These are phyloP conservation scores for Carex littledalei DNA, from an alignment of 176 grass and related monocot genomes.

Conservation along the genomic window DNA sequence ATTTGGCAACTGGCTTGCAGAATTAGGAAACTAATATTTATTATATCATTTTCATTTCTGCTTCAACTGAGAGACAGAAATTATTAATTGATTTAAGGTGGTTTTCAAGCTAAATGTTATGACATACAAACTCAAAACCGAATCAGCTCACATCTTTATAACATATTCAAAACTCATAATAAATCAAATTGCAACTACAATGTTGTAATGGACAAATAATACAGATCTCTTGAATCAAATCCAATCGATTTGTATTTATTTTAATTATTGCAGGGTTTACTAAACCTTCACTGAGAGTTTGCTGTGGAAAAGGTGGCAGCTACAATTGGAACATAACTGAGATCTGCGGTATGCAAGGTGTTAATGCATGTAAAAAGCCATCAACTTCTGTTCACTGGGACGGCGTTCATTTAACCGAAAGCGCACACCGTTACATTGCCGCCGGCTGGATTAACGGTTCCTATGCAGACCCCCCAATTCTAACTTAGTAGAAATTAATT, in stretches of 20 bases:
- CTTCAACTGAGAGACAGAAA: neutral
- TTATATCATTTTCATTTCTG: neutral
- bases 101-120: too few relatives aligned
- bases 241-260: neutral
- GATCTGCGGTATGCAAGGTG: conserved; percentile 11
- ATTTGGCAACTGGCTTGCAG: neutral
- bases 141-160: neutral
- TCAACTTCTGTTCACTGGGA: conserved; percentile 26
- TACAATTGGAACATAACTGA: conserved; percentile 28
- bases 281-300: conserved; percentile 11
- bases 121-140: neutral
- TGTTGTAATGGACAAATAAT: neutral
- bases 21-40: neutral
- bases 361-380: conserved; percentile 11
- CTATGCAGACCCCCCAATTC: conserved; percentile 26
- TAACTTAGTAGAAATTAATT: too few relatives aligned
- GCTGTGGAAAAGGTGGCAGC: conserved; percentile 23
- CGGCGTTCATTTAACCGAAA: conserved; percentile 29
- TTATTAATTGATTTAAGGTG: neutral
- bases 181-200: neutral
- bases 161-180: neutral
- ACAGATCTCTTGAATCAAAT: neutral
- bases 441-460: conserved; percentile 9
- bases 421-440: conserved; percentile 18
- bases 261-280: conserved; percentile 25